Percentiles rank a stretch among this genome's conserved stretches.
Conservation (phyloP, 345 rosid species). For the Lumnitzera littorea region DNA sequence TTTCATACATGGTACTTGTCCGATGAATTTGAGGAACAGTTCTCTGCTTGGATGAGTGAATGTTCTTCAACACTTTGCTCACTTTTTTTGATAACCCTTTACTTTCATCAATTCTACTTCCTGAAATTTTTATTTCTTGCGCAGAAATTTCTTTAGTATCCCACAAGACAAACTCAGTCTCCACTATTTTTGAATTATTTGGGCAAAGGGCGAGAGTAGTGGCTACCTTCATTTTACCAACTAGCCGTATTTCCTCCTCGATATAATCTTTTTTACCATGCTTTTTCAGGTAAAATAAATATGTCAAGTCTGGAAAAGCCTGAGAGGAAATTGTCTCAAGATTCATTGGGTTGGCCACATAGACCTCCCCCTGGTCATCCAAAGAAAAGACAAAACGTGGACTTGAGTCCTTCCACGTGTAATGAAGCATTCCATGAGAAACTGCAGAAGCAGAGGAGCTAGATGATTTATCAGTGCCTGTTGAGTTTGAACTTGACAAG, state of each 20-base stretch:
- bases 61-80: conserved; percentile 43
- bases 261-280: conserved; percentile 30
- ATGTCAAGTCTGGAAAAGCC: conserved; percentile 33
- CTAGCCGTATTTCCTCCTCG: conserved; percentile 32
- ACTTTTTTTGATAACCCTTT: conserved; percentile 70
- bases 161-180: conserved; percentile 74
- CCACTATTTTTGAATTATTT: conserved; percentile 36
- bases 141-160: conserved; percentile 31
- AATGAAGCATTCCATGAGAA: conserved; percentile 73
- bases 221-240: conserved; percentile 67
- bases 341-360: conserved; percentile 46
- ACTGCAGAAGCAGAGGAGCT: conserved; percentile 34
- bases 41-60: conserved; percentile 48
- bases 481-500: conserved; percentile 43
- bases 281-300: conserved; percentile 48
- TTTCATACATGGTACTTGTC: conserved; percentile 39
- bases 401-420: conserved; percentile 55
- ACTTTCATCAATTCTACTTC: conserved; percentile 30
- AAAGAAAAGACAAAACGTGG: conserved; percentile 77
- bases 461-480: conserved; percentile 34
- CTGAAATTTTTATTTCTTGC: conserved; percentile 23
- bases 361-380: conserved; percentile 59
- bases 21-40: conserved; percentile 44
- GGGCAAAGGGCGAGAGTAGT: conserved; percentile 46
- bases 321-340: conserved; percentile 20